A percentile compares a stretch with the other conserved stretches of the same genome.
These are phyloP conservation scores for Heracleum sosnowskyi DNA, from an alignment of 129 eudicot species.

Conservation along the genomic window DNA sequence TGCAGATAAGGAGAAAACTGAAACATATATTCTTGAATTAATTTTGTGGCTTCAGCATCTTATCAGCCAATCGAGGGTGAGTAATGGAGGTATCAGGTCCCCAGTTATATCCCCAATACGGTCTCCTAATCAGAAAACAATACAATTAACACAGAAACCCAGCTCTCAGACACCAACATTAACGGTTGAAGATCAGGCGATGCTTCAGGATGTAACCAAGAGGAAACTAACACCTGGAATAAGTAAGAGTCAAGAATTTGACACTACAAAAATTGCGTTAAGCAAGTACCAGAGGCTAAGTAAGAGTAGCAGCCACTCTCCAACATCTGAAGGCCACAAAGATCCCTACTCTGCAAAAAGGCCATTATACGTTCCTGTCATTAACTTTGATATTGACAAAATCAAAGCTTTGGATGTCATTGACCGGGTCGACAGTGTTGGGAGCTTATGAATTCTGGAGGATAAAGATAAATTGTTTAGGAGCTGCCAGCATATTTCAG, in stretches of 20 bases:
- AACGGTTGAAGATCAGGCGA: constrained; percentile 71
- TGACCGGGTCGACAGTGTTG: constrained; percentile 74
- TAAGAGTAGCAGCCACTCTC: constrained; percentile 90
- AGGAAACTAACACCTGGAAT: constrained; percentile 87
- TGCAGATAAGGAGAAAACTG: constrained; percentile 82
- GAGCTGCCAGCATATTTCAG: not conserved
- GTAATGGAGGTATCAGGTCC: constrained; percentile 52
- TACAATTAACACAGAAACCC: constrained; percentile 40
- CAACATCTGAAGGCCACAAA: constrained; percentile 40
- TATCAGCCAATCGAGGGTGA: constrained; percentile 49
- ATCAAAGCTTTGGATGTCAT: constrained; percentile 85
- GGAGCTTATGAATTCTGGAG: constrained; percentile 16
- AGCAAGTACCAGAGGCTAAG: constrained; percentile 63
- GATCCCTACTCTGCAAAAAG: constrained; percentile 69
- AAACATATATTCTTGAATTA: constrained; percentile 67
- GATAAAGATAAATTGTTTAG: not conserved
- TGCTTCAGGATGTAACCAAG: constrained; percentile 77
- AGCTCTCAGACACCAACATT: constrained; percentile 50
- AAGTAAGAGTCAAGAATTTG: constrained; percentile 92
- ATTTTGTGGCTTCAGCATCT: constrained; percentile 94
- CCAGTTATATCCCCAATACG: constrained; percentile 84
- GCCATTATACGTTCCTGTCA: constrained; percentile 66
- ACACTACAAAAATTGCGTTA: constrained; percentile 37
- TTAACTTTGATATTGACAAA: constrained; percentile 60
- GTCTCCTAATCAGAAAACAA: constrained; percentile 61